These are phyloP conservation scores for Melastoma malabathricum DNA, from an alignment of 345 rosid genomes.

Conservation along the genomic window DNA sequence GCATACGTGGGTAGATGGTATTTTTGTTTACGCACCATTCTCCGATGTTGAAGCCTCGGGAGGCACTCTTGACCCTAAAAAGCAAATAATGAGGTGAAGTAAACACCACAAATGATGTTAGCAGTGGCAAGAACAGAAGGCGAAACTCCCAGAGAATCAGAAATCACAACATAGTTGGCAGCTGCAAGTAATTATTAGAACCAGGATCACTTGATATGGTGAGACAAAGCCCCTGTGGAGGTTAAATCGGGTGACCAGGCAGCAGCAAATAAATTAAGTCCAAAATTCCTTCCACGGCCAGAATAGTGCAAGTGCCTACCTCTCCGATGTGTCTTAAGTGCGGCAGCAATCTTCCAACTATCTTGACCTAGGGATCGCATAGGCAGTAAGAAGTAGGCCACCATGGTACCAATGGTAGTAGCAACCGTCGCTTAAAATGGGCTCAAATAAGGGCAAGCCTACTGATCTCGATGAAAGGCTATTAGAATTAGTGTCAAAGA, in stretches of 20 bases:
- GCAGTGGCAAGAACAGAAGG: conserved; percentile 73
- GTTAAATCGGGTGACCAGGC: not conserved
- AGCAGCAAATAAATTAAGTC: not conserved
- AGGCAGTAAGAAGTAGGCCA: conserved; percentile 62
- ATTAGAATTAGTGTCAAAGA: not conserved
- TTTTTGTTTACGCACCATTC: conserved; percentile 20
- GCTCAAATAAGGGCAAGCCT: not conserved
- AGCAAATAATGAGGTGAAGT: conserved; percentile 68
- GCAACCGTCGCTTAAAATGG: conserved; percentile 37
- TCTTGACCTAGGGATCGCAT: conserved; percentile 86
- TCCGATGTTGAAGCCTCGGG: conserved; percentile 34
- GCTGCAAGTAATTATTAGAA: conserved; percentile 23
- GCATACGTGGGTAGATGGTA: too few species aligned
- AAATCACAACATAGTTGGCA: conserved; percentile 73
- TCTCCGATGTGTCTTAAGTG: conserved; percentile 71
- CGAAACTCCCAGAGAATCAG: conserved; percentile 54
- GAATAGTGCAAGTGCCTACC: conserved; percentile 9
- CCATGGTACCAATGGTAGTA: conserved; percentile 50
- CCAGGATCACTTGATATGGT: conserved; percentile 8
- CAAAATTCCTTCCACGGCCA: not conserved
- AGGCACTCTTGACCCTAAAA: conserved; percentile 64
- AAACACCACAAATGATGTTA: conserved; percentile 78
- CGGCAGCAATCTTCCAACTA: conserved; percentile 89
- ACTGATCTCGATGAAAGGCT: too few species aligned
- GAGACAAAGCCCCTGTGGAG: not conserved